Conservation (phyloP, 2,329 filamentous ascomycete species). For the Diaporthe sp. region DNA sequence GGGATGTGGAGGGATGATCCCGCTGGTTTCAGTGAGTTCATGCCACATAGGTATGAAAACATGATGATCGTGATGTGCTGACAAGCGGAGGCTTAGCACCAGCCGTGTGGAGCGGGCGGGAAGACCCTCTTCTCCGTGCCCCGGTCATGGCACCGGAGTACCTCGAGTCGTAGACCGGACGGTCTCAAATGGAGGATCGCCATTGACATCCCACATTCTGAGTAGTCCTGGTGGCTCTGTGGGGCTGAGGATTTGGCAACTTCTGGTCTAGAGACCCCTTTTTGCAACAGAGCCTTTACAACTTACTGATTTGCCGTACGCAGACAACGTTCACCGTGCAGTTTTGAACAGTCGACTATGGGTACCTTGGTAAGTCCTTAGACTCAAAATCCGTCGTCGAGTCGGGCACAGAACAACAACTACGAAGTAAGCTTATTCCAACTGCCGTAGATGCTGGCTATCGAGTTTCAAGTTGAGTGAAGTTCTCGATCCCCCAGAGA, state of each 20-base stretch:
- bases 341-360: not conserved
- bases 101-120: constrained; percentile 2
- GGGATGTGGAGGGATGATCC: constrained; percentile 15
- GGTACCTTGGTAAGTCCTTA: not conserved
- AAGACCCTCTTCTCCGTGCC: constrained; percentile 1
- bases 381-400: not conserved
- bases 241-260: not conserved
- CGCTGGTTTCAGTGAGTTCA: not conserved
- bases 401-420: not conserved
- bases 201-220: constrained; percentile 7
- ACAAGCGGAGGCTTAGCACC: constrained; percentile 5
- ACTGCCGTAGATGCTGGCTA: constrained; percentile 5
- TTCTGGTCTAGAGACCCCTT: not conserved
- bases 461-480: constrained; percentile 5
- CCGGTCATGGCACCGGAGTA: not conserved
- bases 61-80: not conserved
- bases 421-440: constrained; percentile 21
- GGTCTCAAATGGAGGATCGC: not conserved
- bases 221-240: not conserved
- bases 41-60: not conserved
- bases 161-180: not conserved
- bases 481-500: constrained; percentile 1
- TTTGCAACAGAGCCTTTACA: not conserved
- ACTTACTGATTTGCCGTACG: not conserved
- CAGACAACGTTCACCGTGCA: not conserved